Conservation (phyloP, 2,329 filamentous ascomycete species). For the Colletotrichum viniferum region DNA sequence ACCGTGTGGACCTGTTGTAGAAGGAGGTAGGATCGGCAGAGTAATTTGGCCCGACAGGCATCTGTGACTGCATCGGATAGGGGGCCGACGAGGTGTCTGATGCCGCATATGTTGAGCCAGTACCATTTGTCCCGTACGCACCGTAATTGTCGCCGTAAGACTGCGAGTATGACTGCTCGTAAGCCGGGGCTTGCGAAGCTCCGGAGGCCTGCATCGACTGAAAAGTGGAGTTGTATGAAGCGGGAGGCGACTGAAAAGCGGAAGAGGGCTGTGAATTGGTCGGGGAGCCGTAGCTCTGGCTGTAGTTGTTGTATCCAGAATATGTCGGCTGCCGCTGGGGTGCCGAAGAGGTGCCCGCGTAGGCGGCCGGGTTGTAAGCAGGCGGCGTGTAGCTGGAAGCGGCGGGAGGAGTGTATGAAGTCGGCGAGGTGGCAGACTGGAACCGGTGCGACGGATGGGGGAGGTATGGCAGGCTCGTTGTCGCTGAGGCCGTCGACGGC, state of each 20-base stretch:
- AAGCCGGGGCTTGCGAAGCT: conserved; percentile 32
- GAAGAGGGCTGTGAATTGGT: conserved; percentile 37
- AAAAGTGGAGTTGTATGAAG: conserved; percentile 29
- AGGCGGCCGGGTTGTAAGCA: conserved; percentile 65
- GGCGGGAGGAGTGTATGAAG: conserved; percentile 40
- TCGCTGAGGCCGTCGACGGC: conserved; percentile 55
- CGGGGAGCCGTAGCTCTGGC: conserved; percentile 44
- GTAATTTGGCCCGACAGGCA: conserved; percentile 58
- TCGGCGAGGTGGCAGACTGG: conserved; percentile 39
- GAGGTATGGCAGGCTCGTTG: conserved; percentile 53
- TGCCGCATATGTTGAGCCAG: conserved; percentile 38
- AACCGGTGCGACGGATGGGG: conserved; percentile 45
- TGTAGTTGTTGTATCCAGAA: conserved; percentile 50
- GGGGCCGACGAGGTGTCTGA: conserved; percentile 46
- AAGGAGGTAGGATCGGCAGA: conserved; percentile 51
- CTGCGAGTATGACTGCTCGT: conserved; percentile 36
- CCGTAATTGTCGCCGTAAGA: conserved; percentile 29
- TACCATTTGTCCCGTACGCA: conserved; percentile 43
- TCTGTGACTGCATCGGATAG: conserved; percentile 57
- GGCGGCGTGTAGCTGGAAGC: conserved; percentile 51
- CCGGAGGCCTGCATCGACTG: conserved; percentile 29
- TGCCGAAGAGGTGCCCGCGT: conserved; percentile 49
- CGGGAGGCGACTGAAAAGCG: conserved; percentile 41
- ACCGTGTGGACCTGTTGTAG: conserved; percentile 48
- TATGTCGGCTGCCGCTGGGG: conserved; percentile 59